These are phyloP conservation scores for Phyllosticta citriasiana DNA, from an alignment of 2,329 filamentous ascomycete genomes.

Conservation along the genomic window DNA sequence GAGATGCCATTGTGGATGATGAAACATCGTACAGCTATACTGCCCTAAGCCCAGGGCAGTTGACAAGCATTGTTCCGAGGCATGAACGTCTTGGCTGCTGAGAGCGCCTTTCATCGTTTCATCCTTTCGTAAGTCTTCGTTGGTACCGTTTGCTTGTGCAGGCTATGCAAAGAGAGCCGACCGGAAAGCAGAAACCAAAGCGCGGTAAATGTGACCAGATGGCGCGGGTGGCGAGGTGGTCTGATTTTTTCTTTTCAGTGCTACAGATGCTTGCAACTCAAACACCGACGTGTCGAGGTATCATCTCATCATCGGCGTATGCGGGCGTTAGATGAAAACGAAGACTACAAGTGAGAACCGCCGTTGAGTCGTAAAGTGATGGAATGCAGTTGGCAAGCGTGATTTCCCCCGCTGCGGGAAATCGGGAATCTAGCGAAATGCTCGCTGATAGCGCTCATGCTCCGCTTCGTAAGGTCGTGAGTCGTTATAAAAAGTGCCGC, in stretches of 20 bases:
- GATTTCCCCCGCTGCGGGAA: neutral
- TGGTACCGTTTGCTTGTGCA: slow-evolving; percentile 9
- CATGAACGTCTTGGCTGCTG: neutral
- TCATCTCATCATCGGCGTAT: slow-evolving; percentile 9
- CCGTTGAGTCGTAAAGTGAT: slow-evolving; percentile 7
- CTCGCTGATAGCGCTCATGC: slow-evolving; percentile 8
- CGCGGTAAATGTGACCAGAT: neutral
- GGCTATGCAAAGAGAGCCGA: slow-evolving; percentile 9
- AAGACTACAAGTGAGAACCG: neutral
- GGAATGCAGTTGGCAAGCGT: slow-evolving; percentile 8
- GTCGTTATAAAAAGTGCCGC: slow-evolving; percentile 9
- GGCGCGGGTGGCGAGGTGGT: neutral
- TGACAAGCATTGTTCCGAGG: neutral
- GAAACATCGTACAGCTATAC: slow-evolving; percentile 7
- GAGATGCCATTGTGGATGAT: slow-evolving; percentile 1
- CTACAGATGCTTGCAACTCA: slow-evolving; percentile 5
- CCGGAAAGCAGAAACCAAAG: slow-evolving; percentile 3
- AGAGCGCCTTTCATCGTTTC: slow-evolving; percentile 4
- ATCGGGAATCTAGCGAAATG: slow-evolving; percentile 8
- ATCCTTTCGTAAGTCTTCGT: slow-evolving; percentile 10
- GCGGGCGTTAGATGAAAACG: slow-evolving; percentile 5
- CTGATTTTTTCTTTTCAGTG: neutral
- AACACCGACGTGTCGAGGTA: slow-evolving; percentile 10
- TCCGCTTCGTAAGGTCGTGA: slow-evolving; percentile 9
- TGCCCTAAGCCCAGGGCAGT: neutral